These are phyloP conservation scores for Kwoniella sp. DNA, from an alignment of 768 basidiomycete genomes.

Conservation along the genomic window DNA sequence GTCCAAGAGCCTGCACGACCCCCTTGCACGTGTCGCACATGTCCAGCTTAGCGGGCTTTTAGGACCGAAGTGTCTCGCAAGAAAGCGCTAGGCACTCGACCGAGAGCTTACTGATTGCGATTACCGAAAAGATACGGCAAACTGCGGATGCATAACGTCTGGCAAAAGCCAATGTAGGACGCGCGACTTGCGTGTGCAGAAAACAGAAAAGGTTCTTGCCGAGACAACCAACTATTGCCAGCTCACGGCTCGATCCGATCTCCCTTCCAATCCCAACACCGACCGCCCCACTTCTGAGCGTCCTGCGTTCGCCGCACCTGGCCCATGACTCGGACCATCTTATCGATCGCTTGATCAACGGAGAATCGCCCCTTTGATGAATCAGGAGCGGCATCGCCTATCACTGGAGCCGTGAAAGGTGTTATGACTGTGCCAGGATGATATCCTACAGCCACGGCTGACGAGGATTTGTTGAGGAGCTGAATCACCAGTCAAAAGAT, in stretches of 20 bases:
- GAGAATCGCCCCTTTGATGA: slow-evolving; percentile 54
- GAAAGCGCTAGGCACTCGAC: too few species aligned
- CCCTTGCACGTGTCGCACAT: too few species aligned
- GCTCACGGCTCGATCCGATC: slow-evolving; percentile 47
- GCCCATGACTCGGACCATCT: slow-evolving; percentile 45
- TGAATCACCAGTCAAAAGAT: too few species aligned
- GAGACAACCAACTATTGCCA: neutral
- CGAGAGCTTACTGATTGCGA: too few species aligned
- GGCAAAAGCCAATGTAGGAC: too few species aligned
- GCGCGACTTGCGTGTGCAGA: too few species aligned
- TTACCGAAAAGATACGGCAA: too few species aligned
- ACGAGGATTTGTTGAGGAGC: slow-evolving; percentile 53
- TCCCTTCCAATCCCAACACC: slow-evolving; percentile 54
- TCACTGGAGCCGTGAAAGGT: slow-evolving; percentile 47
- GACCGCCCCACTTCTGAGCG: slow-evolving; percentile 37
- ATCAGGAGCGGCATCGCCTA: slow-evolving; percentile 47
- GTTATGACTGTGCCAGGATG: slow-evolving; percentile 56
- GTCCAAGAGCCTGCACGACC: too few species aligned
- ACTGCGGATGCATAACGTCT: too few species aligned
- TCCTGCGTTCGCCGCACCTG: slow-evolving; percentile 27
- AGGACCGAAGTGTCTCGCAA: too few species aligned
- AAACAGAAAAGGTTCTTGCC: too few species aligned
- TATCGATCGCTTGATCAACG: slow-evolving; percentile 50
- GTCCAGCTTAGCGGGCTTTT: too few species aligned
- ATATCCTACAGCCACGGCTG: slow-evolving; percentile 54